A percentile compares a stretch with the other conserved stretches of the same genome.
These are phyloP conservation scores for Aspergillus neotritici DNA, from an alignment of 2,329 filamentous ascomycete genomes.

Conservation along the genomic window DNA sequence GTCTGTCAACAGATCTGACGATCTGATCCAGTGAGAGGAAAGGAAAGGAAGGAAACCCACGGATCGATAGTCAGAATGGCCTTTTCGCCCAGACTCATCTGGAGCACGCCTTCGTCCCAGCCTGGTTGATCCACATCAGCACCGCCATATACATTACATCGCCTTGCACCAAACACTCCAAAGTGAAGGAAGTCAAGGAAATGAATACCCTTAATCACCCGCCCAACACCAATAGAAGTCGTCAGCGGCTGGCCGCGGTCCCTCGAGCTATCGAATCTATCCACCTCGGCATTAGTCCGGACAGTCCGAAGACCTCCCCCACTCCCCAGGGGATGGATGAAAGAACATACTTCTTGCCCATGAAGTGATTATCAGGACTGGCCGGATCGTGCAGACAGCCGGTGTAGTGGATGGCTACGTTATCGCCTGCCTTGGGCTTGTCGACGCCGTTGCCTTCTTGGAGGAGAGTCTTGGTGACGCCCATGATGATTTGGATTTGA, in stretches of 20 bases:
- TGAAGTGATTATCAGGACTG: slow-evolving; percentile 54
- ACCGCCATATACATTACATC: neutral
- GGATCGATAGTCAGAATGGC: slow-evolving; percentile 74
- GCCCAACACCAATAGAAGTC: slow-evolving; percentile 71
- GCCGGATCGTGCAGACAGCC: slow-evolving; percentile 71
- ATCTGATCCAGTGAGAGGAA: neutral
- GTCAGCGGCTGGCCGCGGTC: slow-evolving; percentile 66
- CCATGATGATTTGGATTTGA: slow-evolving; percentile 48
- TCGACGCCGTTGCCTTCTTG: slow-evolving; percentile 56
- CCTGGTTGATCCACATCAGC: slow-evolving; percentile 33
- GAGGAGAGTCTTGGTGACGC: slow-evolving; percentile 64
- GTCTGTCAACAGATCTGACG: neutral
- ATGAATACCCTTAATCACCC: slow-evolving; percentile 68
- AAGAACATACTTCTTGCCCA: slow-evolving; percentile 63
- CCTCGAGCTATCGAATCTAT: slow-evolving; percentile 81
- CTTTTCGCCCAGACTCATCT: slow-evolving; percentile 90
- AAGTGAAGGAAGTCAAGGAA: neutral
- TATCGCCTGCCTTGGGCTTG: slow-evolving; percentile 61
- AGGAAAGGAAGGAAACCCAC: slow-evolving; percentile 44
- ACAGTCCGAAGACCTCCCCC: neutral
- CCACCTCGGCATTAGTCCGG: neutral
- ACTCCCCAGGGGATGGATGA: neutral
- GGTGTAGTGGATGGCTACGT: slow-evolving; percentile 83
- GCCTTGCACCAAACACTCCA: neutral
- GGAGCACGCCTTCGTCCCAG: slow-evolving; percentile 77